Base-by-base conservation (phyloP, 2,329 filamentous ascomycete genomes). In the Venturia asperata region DNA sequence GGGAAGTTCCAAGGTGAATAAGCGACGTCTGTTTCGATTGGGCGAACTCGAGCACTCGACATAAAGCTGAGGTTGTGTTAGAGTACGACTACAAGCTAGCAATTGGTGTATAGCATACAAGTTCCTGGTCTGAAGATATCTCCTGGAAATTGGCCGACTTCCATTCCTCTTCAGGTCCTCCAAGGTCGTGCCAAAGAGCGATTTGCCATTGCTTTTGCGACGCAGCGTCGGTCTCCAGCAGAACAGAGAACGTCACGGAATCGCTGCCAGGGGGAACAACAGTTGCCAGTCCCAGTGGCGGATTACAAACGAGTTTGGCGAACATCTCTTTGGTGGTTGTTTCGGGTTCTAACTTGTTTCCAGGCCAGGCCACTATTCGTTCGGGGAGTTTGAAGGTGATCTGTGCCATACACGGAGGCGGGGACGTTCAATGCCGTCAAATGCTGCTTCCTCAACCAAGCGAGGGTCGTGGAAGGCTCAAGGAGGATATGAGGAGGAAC, bases 271-370 rank as follows among this genome's bases (percentile, higher is more conserved):
- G 72, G 34, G 79, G 75, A 24, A 90, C 72, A 61, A 84, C 80
- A 1, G 90, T 92, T 30, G 89, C 82, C 72, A 92, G 89, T 1
- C 87, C 90, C 63, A 96, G 76, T 0, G 91, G 85, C 15, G 92
- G 92, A 71, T 86, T 87, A 67, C 81, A 85, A 5, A 80, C 82
- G 17, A 88, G 74, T 67, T 80, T 79, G 27, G 83, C 81, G 71
- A 82, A 82, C 75, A 83, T 80, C 43, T 61, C 68, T 34, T 37
- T 7, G n/a, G n/a, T 45, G n/a, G 37, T 61, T 30, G 17, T 27
- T 45, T 43, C 60, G n/a, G 17, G 60, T 19, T 34, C 9, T 42
- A n/a, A n/a, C n/a, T 41, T 61, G 37, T 24, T 61, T 19, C 30
- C 42, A 1, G 64, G 64, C 61, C 64, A 66, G 17, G 60, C 27